Percentiles rank a stretch among this genome's conserved stretches.
These are phyloP conservation scores for Blumeria graminis DNA, from an alignment of 2,329 filamentous ascomycete species.

Conservation along the genomic window DNA sequence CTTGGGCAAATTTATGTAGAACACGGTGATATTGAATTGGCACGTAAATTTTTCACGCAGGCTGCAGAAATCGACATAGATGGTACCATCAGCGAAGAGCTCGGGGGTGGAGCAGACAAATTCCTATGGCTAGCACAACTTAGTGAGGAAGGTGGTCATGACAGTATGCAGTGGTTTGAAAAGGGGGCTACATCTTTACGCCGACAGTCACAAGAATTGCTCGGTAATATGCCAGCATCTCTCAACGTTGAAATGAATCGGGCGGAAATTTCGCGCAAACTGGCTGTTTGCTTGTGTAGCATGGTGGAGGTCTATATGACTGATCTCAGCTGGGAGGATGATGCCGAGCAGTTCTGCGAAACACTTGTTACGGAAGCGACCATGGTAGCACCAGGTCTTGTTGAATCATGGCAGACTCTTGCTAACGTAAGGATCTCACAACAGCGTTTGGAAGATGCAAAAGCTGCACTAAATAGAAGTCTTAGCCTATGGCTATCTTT, in stretches of 20 bases:
- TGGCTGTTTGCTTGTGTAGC: conserved; percentile 79
- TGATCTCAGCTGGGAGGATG: conserved; percentile 75
- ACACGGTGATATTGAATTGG: conserved; percentile 45
- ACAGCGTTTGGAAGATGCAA: conserved; percentile 51
- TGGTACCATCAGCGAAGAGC: conserved; percentile 41
- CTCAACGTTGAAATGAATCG: conserved; percentile 18
- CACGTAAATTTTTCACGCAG: conserved; percentile 44
- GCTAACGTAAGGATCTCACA: conserved; percentile 90
- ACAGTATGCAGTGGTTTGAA: conserved; percentile 44
- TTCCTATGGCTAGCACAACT: conserved; percentile 89
- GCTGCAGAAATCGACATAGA: conserved; percentile 57
- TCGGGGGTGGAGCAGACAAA: conserved; percentile 74
- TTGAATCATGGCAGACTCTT: conserved; percentile 86
- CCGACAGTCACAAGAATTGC: conserved; percentile 40
- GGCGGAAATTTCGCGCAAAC: conserved; percentile 53
- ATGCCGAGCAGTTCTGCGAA: conserved; percentile 78
- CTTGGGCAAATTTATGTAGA: conserved; percentile 17
- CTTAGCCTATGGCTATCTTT: conserved; percentile 65
- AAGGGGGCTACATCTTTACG: conserved; percentile 49
- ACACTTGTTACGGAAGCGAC: conserved; percentile 74
- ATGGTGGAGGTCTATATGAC: conserved; percentile 98
- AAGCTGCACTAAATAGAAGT: conserved; percentile 53
- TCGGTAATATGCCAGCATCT: conserved; percentile 23
- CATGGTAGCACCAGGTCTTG: conserved; percentile 52
- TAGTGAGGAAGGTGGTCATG: conserved; percentile 41